phyloP scores from a whole-genome alignment of 2,329 filamentous ascomycete genomes.

The Phialocephala subalpina region DNA sequence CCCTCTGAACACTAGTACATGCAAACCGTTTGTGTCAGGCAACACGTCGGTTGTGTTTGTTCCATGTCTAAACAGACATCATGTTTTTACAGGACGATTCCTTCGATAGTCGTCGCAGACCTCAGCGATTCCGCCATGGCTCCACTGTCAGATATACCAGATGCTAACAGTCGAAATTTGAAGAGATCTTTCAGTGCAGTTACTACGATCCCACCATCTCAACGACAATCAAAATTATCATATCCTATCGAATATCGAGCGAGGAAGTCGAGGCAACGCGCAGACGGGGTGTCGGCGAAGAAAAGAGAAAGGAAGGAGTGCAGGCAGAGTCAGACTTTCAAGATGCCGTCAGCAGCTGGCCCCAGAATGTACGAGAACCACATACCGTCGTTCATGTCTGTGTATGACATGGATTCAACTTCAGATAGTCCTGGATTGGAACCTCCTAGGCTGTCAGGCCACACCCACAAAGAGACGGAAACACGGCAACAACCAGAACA shows the following conservation, averaged over 20 bases:
- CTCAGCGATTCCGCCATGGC: slow-evolving; percentile 31
- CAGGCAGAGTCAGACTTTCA: slow-evolving; percentile 38
- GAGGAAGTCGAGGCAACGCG: slow-evolving; percentile 28
- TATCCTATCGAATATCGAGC: slow-evolving; percentile 21
- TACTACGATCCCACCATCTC: slow-evolving; percentile 29
- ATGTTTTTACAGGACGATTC: slow-evolving; percentile 26
- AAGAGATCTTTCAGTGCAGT: slow-evolving; percentile 41
- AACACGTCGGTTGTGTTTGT: slow-evolving; percentile 25
- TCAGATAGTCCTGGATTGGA: slow-evolving; percentile 35
- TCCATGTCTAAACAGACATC: slow-evolving; percentile 29
- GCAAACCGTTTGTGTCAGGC: slow-evolving; percentile 28
- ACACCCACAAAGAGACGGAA: slow-evolving; percentile 20
- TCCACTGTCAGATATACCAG: slow-evolving; percentile 32
- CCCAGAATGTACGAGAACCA: slow-evolving; percentile 72
- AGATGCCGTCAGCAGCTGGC: slow-evolving; percentile 69
- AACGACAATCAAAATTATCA: slow-evolving; percentile 30
- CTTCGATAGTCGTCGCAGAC: slow-evolving; percentile 18
- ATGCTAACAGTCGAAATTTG: slow-evolving; percentile 41
- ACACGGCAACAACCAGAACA: slow-evolving; percentile 18
- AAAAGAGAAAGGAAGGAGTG: slow-evolving; percentile 29
- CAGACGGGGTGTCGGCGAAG: slow-evolving; percentile 28
- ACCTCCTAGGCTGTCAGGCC: slow-evolving; percentile 35
- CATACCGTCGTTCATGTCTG: slow-evolving; percentile 80
- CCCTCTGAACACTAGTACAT: slow-evolving; percentile 21
- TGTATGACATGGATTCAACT: slow-evolving; percentile 68